These are phyloP conservation scores for Phytophthora syringae DNA, from an alignment of 352 stramenopile genomes.

Conservation along the genomic window DNA sequence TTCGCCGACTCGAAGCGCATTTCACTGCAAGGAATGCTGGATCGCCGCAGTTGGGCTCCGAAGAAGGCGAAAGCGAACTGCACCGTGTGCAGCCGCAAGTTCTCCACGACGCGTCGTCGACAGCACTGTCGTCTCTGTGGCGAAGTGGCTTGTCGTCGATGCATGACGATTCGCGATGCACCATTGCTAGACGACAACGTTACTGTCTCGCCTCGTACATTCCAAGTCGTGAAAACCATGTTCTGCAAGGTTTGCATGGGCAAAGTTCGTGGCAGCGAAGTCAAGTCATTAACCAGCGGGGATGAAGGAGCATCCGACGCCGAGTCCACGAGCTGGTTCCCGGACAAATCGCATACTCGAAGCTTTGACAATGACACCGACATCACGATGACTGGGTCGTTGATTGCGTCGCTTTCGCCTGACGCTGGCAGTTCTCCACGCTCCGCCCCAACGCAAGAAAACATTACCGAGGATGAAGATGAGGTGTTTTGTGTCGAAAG, in stretches of 20 bases:
- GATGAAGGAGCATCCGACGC: constrained; percentile 42
- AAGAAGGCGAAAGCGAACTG: constrained; percentile 55
- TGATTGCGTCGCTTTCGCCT: constrained; percentile 25
- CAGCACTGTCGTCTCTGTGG: constrained; percentile 83
- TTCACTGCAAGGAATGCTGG: constrained; percentile 55
- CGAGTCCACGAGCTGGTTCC: constrained; percentile 38
- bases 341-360: constrained; percentile 23
- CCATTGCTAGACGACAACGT: constrained; percentile 35
- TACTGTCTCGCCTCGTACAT: constrained; percentile 37
- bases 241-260: constrained; percentile 67
- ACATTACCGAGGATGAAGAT: constrained; percentile 14
- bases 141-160: constrained; percentile 79
- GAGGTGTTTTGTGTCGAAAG: constrained; percentile 13
- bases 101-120: constrained; percentile 61
- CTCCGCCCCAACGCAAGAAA: constrained; percentile 9
- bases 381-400: constrained; percentile 15
- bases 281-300: constrained; percentile 12
- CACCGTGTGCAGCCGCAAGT: constrained; percentile 64
- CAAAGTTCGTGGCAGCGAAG: constrained; percentile 46
- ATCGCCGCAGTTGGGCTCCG: constrained; percentile 59
- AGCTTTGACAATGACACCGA: constrained; percentile 33
- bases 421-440: constrained; percentile 8
- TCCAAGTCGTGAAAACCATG: constrained; percentile 63
- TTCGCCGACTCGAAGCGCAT: constrained; percentile 72
- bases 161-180: constrained; percentile 59